These are phyloP conservation scores for Sherardia arvensis DNA, from an alignment of 257 asterid genomes.

Conservation along the genomic window DNA sequence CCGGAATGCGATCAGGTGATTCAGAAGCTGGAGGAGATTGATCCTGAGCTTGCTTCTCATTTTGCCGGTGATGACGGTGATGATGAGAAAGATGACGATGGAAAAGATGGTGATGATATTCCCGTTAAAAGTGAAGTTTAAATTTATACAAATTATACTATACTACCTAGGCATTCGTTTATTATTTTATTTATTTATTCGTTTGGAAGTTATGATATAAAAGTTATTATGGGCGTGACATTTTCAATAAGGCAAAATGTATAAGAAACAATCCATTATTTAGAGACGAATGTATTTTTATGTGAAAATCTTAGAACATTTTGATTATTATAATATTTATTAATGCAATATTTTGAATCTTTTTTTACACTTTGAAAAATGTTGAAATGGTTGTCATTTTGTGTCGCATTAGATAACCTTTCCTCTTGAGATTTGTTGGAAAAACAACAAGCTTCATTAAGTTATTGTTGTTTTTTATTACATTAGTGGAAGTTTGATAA, in stretches of 20 bases:
- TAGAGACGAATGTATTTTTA: too few species aligned
- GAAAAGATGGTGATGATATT: slow-evolving; percentile 18
- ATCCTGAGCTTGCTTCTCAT: slow-evolving; percentile 29
- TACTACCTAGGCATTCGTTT: slow-evolving; percentile 10
- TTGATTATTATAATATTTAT: too few species aligned
- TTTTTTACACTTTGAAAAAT: too few species aligned
- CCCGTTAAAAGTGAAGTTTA: slow-evolving; percentile 26
- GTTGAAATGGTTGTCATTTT: too few species aligned
- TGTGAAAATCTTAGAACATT: too few species aligned
- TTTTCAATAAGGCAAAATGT: slow-evolving; percentile 13
- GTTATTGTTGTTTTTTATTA: too few species aligned
- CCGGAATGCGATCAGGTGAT: slow-evolving; percentile 69
- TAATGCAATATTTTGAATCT: too few species aligned
- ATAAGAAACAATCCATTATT: too few species aligned
- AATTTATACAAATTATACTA: background rate
- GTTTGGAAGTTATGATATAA: background rate
- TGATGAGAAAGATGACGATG: slow-evolving; percentile 14
- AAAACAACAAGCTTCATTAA: too few species aligned
- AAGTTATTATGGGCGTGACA: background rate
- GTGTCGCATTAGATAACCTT: too few species aligned
- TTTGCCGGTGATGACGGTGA: slow-evolving; percentile 23
- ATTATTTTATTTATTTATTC: slow-evolving; percentile 28
- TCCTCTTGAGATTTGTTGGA: too few species aligned
- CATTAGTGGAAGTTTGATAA: too few species aligned
- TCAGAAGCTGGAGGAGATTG: slow-evolving; percentile 65